These are phyloP conservation scores for Mortierella sp. DNA, from an alignment of 371 early-diverging fungal genomes.

Conservation along the genomic window DNA sequence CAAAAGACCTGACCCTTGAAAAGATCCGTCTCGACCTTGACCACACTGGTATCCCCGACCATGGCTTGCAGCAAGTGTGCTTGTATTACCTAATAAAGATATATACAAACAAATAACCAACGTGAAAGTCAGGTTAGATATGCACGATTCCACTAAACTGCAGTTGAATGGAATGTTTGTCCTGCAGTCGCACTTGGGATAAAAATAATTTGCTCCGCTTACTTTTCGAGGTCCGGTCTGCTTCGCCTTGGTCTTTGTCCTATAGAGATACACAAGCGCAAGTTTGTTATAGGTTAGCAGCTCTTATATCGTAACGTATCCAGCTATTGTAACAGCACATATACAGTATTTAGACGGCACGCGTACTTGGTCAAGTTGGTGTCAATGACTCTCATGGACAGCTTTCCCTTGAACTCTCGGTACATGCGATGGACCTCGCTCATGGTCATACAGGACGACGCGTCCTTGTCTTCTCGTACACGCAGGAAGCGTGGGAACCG, in stretches of 20 bases:
- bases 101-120: background rate
- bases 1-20: constrained; percentile 75
- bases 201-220: constrained; percentile 17
- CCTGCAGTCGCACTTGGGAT: background rate
- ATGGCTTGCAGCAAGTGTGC: constrained; percentile 57
- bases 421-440: constrained; percentile 54
- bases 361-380: constrained; percentile 15
- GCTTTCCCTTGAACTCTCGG: constrained; percentile 51
- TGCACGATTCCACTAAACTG: background rate
- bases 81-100: constrained; percentile 35
- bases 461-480: constrained; percentile 76
- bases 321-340: background rate
- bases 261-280: background rate
- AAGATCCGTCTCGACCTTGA: constrained; percentile 60
- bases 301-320: background rate
- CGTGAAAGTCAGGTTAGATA: background rate
- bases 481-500: constrained; percentile 82
- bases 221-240: constrained; percentile 36
- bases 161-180: background rate
- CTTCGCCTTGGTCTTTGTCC: constrained; percentile 26
- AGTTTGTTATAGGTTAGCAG: background rate
- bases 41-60: constrained; percentile 63
- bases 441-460: constrained; percentile 69
- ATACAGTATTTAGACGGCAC: background rate
- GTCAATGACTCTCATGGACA: constrained; percentile 31